Evolutionary conservation across 2,329 filamentous ascomycete species (phyloP), one percentile per base, ranked within the genome.

Genomic region (Geosmithia flava): DNA sequence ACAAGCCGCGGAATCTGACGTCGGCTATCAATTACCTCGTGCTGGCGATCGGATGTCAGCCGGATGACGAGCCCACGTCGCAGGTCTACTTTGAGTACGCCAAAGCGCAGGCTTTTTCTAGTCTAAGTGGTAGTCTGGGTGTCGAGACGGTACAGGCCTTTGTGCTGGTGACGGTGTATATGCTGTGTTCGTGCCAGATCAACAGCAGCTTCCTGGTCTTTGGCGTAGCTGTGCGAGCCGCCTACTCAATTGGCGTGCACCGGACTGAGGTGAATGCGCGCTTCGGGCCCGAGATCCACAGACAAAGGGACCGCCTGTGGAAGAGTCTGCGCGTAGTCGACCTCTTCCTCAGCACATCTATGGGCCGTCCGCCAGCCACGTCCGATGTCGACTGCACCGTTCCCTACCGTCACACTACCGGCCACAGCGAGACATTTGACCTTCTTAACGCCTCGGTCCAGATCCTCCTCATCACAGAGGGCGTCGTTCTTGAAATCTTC

Each of bases 321-420:
- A 75, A 74, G 56, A 76, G 72, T 49, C 56, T 77, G 3, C 65
- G 74, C 1, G 62, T 74, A 0, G 60, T 77, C 7, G 74, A 78
- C 50, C 56, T 78, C 1, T 76, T 73, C 49, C 61, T 77, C 0
- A 75, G 71, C 53, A 70, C 68, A 3, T 74, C 71, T 1, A 76
- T 76, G 72, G 74, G 74, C 3, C 64, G 74, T 0, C 74, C 74
- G 0, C 74, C 74, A 0, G 70, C 71, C 0, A 72, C 72, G 0
- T 75, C 72, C 0, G 74, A 76, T 42, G 63, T 74, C 1, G 74
- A 78, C 51, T 76, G 74, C 56, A 77, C 72, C 0, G 73, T 78
- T 0, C 60, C 71, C 0, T 77, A 74, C 52, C 60, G 65, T 15
- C 58, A 59, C 7, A 37, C 6, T 3, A 37, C 6, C 33, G 6